These are phyloP conservation scores for Candida maesae DNA, from an alignment of 805 yeast species.

Conservation along the genomic window DNA sequence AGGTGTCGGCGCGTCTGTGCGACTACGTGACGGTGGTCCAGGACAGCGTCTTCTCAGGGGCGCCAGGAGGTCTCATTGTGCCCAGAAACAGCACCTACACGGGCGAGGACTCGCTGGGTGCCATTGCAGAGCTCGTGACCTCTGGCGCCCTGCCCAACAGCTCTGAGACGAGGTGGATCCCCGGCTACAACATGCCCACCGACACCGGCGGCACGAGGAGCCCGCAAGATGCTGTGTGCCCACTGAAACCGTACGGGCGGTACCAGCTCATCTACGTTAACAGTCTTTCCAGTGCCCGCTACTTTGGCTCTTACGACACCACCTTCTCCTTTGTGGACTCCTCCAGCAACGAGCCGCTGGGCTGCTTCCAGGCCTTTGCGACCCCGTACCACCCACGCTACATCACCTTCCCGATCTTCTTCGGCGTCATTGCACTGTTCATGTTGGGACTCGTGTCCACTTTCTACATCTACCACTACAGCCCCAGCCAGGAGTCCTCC, in stretches of 20 bases:
- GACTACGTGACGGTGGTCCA: slow-evolving; percentile 7
- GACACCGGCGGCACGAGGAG: no score
- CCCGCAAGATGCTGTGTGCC: slow-evolving; percentile 17
- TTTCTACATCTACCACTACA: slow-evolving; percentile 36
- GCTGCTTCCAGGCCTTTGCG: slow-evolving; percentile 42
- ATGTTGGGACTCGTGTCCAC: slow-evolving; percentile 33
- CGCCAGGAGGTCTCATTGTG: slow-evolving; percentile 1
- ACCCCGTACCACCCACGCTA: slow-evolving; percentile 43
- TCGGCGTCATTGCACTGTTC: slow-evolving; percentile 39
- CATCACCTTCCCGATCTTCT: slow-evolving; percentile 37
- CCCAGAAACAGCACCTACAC: slow-evolving; percentile 4
- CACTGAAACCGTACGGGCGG: slow-evolving; percentile 28
- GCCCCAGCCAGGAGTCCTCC: slow-evolving; percentile 58
- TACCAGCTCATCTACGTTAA: slow-evolving; percentile 26
- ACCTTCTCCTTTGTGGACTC: slow-evolving; percentile 42
- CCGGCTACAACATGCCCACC: slow-evolving; percentile 3
- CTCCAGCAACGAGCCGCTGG: neutral
- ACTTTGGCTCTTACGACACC: slow-evolving; percentile 44
- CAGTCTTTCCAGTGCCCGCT: slow-evolving; percentile 24
- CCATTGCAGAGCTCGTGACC: slow-evolving; percentile 1
- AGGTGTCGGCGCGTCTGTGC: slow-evolving; percentile 2
- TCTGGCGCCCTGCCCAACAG: neutral
- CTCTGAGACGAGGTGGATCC: slow-evolving; percentile 1
- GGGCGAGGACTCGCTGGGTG: slow-evolving; percentile 1
- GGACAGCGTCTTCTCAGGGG: slow-evolving; percentile 2